phyloP scores from a whole-genome alignment of 139 green algal genomes.

The Haematococcus sp. region DNA sequence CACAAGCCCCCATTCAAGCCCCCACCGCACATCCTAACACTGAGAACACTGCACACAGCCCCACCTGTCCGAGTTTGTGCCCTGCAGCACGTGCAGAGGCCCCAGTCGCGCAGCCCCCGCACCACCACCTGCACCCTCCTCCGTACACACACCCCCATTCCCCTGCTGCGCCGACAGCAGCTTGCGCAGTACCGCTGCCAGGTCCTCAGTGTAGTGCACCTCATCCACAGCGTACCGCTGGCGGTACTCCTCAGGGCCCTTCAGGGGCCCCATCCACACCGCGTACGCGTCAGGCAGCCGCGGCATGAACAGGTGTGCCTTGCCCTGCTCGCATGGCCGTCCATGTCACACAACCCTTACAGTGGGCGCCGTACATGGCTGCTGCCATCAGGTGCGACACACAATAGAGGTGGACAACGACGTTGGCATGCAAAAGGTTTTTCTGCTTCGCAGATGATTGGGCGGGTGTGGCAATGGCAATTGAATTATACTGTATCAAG shows the following conservation, averaged over 20 bases:
- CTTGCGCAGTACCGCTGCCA: slow-evolving; percentile 49
- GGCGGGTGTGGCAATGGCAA: too few relatives aligned
- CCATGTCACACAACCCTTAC: too few relatives aligned
- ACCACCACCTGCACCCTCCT: not conserved
- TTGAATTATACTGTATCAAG: too few relatives aligned
- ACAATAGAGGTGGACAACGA: too few relatives aligned
- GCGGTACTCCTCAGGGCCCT: slow-evolving; percentile 26
- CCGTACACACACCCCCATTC: too few relatives aligned
- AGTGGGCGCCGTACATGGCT: too few relatives aligned
- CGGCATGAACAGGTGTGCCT: slow-evolving; percentile 75
- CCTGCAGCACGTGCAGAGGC: slow-evolving; percentile 65
- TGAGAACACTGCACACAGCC: not conserved
- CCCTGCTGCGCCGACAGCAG: slow-evolving; percentile 6
- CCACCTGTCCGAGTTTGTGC: slow-evolving; percentile 70
- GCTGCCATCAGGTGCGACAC: too few relatives aligned
- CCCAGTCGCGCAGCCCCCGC: not conserved
- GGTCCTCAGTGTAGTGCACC: slow-evolving; percentile 80
- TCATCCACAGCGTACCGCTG: slow-evolving; percentile 72
- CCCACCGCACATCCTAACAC: too few relatives aligned
- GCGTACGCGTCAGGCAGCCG: slow-evolving; percentile 70
- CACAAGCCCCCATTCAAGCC: too few relatives aligned
- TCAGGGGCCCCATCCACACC: slow-evolving; percentile 85
- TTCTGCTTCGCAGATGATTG: too few relatives aligned
- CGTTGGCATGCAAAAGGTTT: too few relatives aligned
- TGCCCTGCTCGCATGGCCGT: slow-evolving; percentile 45